Evolutionary conservation across 164 flowering plant species (phyloP).

Genomic region (Cinnamomum micranthum): DNA sequence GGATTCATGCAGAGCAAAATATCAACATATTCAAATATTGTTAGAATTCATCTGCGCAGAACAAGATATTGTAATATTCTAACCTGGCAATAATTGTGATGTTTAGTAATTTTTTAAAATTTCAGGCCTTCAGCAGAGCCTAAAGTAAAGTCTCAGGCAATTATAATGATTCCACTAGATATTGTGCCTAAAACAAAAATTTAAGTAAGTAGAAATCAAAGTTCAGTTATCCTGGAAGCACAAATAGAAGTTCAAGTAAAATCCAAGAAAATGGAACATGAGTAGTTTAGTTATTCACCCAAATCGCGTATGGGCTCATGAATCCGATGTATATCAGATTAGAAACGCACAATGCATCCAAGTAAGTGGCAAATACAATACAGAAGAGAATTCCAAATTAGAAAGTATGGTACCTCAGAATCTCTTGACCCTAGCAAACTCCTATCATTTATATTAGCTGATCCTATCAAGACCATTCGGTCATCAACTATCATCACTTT

Average conservation of each 20-base stretch:
- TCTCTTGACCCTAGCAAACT: conserved; percentile 97
- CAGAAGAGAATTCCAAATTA: background rate
- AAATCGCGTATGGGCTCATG: background rate
- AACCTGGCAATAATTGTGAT: too few species aligned
- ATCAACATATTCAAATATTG: too few species aligned
- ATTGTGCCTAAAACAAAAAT: too few species aligned
- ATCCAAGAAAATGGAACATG: background rate
- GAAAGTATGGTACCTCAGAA: conserved; percentile 68
- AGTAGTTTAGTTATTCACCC: background rate
- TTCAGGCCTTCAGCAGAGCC: too few species aligned
- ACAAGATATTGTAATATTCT: too few species aligned
- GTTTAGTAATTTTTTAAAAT: too few species aligned
- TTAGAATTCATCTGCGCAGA: too few species aligned
- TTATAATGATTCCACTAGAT: too few species aligned
- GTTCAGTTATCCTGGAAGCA: background rate
- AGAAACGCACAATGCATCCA: background rate
- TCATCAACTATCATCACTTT: conserved; percentile 96
- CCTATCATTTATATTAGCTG: conserved; percentile 95
- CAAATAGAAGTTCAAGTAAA: background rate
- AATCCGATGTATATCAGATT: background rate
- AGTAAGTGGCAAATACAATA: background rate
- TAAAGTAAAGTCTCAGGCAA: too few species aligned
- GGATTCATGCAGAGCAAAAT: too few species aligned
- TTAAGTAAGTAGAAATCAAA: too few species aligned
- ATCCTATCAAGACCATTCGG: conserved; percentile 63